phyloP scores from a whole-genome alignment of 441 rosid genomes.

The Populus hybrid region DNA sequence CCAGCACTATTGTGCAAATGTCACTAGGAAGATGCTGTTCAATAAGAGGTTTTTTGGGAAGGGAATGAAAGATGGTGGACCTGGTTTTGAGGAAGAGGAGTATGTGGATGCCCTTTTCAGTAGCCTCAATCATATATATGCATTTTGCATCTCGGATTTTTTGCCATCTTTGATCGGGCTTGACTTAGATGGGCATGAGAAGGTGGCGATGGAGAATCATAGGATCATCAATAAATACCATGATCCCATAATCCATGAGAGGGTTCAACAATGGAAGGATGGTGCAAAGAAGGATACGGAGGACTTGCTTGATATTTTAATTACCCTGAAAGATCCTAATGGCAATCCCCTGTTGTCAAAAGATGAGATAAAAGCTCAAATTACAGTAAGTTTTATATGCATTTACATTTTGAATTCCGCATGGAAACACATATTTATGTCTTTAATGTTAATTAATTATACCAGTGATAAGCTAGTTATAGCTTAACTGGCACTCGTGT shows the following conservation, averaged over 20 bases:
- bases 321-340: slow-evolving; percentile 26
- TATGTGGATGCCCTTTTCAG: slow-evolving; percentile 43
- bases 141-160: slow-evolving; percentile 56
- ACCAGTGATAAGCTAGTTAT: too few relatives aligned
- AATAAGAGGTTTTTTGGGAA: slow-evolving; percentile 39
- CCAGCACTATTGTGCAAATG: slow-evolving; percentile 42
- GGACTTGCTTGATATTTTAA: slow-evolving; percentile 50
- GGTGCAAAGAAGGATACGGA: slow-evolving; percentile 19
- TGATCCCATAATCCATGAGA: slow-evolving; percentile 45
- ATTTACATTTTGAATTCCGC: not conserved
- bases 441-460: too few relatives aligned
- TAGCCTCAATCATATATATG: slow-evolving; percentile 26
- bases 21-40: slow-evolving; percentile 42
- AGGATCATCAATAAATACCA: slow-evolving; percentile 38
- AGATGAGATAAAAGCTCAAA: slow-evolving; percentile 53
- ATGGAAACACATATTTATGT: too few relatives aligned
- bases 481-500: too few relatives aligned
- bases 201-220: slow-evolving; percentile 21
- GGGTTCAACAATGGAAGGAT: slow-evolving; percentile 38
- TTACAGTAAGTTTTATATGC: slow-evolving; percentile 25
- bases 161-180: slow-evolving; percentile 43
- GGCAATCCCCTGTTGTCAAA: slow-evolving; percentile 36
- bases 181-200: slow-evolving; percentile 62
- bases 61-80: slow-evolving; percentile 41
- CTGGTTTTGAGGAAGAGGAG: slow-evolving; percentile 46